Evolutionary conservation across 352 stramenopile species (phyloP).

Genomic region (Hyaloperonospora arabidopsidis): DNA sequence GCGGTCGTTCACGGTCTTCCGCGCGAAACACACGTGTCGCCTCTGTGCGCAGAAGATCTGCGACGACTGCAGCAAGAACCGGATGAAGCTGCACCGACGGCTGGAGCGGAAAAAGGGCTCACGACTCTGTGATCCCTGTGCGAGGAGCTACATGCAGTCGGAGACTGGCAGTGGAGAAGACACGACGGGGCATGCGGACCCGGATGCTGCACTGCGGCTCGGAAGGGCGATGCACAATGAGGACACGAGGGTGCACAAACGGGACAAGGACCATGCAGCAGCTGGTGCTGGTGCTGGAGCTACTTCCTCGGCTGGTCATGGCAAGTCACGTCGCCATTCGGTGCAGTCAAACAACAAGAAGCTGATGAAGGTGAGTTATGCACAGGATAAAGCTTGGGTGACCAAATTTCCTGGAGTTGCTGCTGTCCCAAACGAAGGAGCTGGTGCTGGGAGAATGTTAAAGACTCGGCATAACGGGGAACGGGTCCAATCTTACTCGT

Average conservation of each 20-base stretch:
- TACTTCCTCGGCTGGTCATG: no score
- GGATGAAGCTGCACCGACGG: constrained; percentile 59
- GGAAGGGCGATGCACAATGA: constrained; percentile 15
- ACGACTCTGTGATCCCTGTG: constrained; percentile 63
- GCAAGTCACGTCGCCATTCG: constrained; percentile 19
- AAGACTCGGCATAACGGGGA: constrained; percentile 2
- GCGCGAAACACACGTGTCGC: constrained; percentile 76
- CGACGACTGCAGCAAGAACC: constrained; percentile 79
- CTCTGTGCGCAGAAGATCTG: constrained; percentile 63
- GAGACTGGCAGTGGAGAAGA: constrained; percentile 23
- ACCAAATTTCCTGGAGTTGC: not conserved
- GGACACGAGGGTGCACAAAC: constrained; percentile 8
- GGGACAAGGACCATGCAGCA: not conserved
- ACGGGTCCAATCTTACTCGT: constrained; percentile 8
- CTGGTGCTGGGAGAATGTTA: not conserved
- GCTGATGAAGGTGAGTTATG: constrained; percentile 13
- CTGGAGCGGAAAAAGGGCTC: constrained; percentile 67
- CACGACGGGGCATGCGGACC: constrained; percentile 20
- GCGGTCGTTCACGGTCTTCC: constrained; percentile 69
- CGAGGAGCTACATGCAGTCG: constrained; percentile 44
- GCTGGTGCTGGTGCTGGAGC: no score
- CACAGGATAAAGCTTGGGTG: constrained; percentile 5
- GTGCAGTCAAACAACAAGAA: constrained; percentile 17
- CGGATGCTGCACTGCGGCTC: constrained; percentile 24
- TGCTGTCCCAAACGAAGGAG: not conserved